Base-by-base conservation (phyloP, 1,284 basidiomycete genomes). In the Puccinia hordei region DNA sequence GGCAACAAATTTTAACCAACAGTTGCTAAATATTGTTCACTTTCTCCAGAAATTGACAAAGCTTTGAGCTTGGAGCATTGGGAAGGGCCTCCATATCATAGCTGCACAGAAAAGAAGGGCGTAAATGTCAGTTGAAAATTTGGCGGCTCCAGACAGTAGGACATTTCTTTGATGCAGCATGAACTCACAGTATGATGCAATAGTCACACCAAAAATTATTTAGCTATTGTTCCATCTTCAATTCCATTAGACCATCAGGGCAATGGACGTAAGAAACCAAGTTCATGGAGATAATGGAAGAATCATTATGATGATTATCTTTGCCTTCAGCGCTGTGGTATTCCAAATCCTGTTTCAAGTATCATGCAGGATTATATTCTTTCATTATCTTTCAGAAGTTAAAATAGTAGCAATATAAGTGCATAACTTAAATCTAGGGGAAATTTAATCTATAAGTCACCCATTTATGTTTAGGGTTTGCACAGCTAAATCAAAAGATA, bases 121-220 rank as follows among this genome's bases (percentile, higher is more conserved):
- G 35, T 4, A 57, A 59, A 30, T 49, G 35, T 65, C 22, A 68
- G 61, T 24, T 78, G 41, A 30, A 13, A 77, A 55, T 22, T 53
- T 9, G 9, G 33, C 46, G 30, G 24, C 5, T 44, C 10, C 17
- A 51, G 27, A 33, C 10, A 44, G 8, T 59, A 24, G 15, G 33
- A 30, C 22, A 24, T 55, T 55, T 33, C n/a, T 33, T 8, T 38
- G 24, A 59, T 4, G 17, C 22, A 79, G 57, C 22, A 49, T 49
- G 3, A 55, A 80, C 78, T 81, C 94, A 88, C 65, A 99, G 87
- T 22, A 99, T 92, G 72, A 98, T 92, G 83, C 95, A 99, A 86
- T 97, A 97, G 87, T 98, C 94, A 87, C 99, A 99, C 0, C 96
- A 97, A 90, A 99, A 99, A 3, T 93, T 92, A 85, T 98, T 95